These are phyloP conservation scores for Pythium chondricola DNA, from an alignment of 352 stramenopile species.

Conservation along the genomic window DNA sequence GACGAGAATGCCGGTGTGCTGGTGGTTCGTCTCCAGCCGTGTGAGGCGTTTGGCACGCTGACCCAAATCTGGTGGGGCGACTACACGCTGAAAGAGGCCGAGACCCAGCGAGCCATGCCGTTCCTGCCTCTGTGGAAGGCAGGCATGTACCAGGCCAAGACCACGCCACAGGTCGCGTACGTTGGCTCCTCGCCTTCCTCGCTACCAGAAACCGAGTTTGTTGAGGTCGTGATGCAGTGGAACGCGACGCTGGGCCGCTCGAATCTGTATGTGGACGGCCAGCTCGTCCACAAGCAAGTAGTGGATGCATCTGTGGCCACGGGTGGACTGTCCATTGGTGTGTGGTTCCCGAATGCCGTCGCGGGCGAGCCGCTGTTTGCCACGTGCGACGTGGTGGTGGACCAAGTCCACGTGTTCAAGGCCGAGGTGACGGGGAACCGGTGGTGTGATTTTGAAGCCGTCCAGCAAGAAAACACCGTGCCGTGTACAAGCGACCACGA, in stretches of 20 bases:
- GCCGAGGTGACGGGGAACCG: slow-evolving; percentile 42
- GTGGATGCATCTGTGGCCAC: not conserved
- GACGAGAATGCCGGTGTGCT: slow-evolving; percentile 43
- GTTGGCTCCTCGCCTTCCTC: slow-evolving; percentile 18
- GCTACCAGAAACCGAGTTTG: slow-evolving; percentile 13
- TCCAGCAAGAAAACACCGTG: slow-evolving; percentile 13
- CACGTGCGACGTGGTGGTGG: slow-evolving; percentile 40
- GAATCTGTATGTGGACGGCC: slow-evolving; percentile 58
- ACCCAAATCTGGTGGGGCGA: slow-evolving; percentile 61
- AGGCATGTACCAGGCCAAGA: slow-evolving; percentile 47
- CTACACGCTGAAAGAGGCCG: slow-evolving; percentile 23
- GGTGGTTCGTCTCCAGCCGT: slow-evolving; percentile 42
- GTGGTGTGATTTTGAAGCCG: slow-evolving; percentile 56
- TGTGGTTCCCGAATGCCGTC: slow-evolving; percentile 67
- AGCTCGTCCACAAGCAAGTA: slow-evolving; percentile 34
- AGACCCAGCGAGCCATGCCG: slow-evolving; percentile 22
- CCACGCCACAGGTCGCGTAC: slow-evolving; percentile 23
- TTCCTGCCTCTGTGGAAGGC: slow-evolving; percentile 61
- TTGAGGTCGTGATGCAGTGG: slow-evolving; percentile 62
- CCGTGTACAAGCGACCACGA: slow-evolving; percentile 28
- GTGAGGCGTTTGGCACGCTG: slow-evolving; percentile 41
- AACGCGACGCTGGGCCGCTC: slow-evolving; percentile 40
- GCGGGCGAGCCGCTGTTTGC: slow-evolving; percentile 50
- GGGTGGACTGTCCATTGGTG: slow-evolving; percentile 37
- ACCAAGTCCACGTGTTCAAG: slow-evolving; percentile 51